These are phyloP conservation scores for Nitzschia palea DNA, from an alignment of 108 stramenopile genomes.

Conservation along the genomic window DNA sequence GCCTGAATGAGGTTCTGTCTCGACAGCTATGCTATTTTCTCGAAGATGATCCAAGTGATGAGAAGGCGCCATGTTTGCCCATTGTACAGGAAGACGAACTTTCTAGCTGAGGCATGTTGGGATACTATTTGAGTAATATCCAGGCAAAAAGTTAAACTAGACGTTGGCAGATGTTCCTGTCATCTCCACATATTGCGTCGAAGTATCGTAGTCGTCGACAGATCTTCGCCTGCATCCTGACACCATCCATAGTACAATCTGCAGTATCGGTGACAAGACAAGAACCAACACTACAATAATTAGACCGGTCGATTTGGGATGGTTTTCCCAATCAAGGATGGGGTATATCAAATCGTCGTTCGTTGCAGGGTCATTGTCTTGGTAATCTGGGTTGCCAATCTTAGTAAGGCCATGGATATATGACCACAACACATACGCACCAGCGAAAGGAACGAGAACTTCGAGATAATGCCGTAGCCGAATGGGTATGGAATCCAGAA, in stretches of 20 bases:
- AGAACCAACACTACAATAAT: slow-evolving; percentile 18
- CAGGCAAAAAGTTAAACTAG: too few relatives aligned
- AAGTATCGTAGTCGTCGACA: background rate
- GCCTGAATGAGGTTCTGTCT: too few relatives aligned
- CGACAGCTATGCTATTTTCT: too few relatives aligned
- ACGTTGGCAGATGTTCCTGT: background rate
- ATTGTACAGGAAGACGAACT: too few relatives aligned
- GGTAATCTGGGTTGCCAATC: slow-evolving; percentile 35
- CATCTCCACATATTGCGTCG: background rate
- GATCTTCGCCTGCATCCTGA: slow-evolving; percentile 16
- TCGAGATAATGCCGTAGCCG: slow-evolving; percentile 37
- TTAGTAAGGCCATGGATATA: slow-evolving; percentile 24
- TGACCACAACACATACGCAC: slow-evolving; percentile 34
- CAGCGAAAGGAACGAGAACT: slow-evolving; percentile 22
- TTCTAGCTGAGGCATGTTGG: too few relatives aligned
- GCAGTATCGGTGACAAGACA: slow-evolving; percentile 32
- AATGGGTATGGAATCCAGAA: slow-evolving; percentile 29
- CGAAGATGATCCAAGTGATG: too few relatives aligned
- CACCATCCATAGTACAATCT: slow-evolving; percentile 23
- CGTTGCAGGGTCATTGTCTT: slow-evolving; percentile 17
- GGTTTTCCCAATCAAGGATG: slow-evolving; percentile 35
- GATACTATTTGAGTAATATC: too few relatives aligned
- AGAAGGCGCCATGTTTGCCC: too few relatives aligned
- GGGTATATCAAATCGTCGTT: slow-evolving; percentile 47
- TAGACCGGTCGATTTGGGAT: slow-evolving; percentile 9